These are phyloP conservation scores for Periconia sp. DNA, from an alignment of 2,329 filamentous ascomycete genomes.

Conservation along the genomic window DNA sequence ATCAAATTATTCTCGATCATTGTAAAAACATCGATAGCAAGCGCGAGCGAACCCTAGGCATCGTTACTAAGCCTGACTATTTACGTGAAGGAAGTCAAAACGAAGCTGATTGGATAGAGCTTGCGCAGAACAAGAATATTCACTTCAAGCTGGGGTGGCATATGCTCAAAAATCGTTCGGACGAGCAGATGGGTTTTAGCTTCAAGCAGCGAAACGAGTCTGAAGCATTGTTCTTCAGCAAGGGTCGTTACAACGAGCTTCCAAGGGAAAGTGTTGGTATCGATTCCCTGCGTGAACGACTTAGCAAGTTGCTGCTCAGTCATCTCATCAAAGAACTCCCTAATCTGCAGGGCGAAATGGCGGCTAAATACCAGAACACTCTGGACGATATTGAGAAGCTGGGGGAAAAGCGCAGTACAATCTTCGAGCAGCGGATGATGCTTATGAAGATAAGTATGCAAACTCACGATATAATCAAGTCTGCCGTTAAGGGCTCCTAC, in stretches of 20 bases:
- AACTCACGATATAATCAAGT: constrained; percentile 50
- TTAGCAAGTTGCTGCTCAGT: constrained; percentile 54
- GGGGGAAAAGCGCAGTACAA: constrained; percentile 51
- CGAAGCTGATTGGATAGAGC: constrained; percentile 53
- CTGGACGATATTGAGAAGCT: constrained; percentile 46
- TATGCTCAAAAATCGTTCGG: constrained; percentile 53
- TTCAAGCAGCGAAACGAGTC: constrained; percentile 45
- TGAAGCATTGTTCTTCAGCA: constrained; percentile 41
- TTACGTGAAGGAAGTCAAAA: no score
- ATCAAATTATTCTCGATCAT: constrained; percentile 59
- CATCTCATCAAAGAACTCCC: constrained; percentile 43
- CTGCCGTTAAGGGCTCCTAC: constrained; percentile 56
- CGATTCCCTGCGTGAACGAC: constrained; percentile 48
- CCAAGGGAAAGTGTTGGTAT: constrained; percentile 49
- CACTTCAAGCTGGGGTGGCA: constrained; percentile 55
- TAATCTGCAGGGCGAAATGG: constrained; percentile 33
- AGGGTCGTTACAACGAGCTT: constrained; percentile 29
- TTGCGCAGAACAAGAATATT: constrained; percentile 45
- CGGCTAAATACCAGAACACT: constrained; percentile 26
- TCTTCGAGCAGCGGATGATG: constrained; percentile 52
- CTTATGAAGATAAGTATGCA: constrained; percentile 51
- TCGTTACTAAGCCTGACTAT: no score
- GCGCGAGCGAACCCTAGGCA: constrained; percentile 54
- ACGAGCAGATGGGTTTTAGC: constrained; percentile 39
- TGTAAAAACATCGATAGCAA: constrained; percentile 50